phyloP scores from a whole-genome alignment of 1,284 basidiomycete species.

The Athelia sp. region DNA sequence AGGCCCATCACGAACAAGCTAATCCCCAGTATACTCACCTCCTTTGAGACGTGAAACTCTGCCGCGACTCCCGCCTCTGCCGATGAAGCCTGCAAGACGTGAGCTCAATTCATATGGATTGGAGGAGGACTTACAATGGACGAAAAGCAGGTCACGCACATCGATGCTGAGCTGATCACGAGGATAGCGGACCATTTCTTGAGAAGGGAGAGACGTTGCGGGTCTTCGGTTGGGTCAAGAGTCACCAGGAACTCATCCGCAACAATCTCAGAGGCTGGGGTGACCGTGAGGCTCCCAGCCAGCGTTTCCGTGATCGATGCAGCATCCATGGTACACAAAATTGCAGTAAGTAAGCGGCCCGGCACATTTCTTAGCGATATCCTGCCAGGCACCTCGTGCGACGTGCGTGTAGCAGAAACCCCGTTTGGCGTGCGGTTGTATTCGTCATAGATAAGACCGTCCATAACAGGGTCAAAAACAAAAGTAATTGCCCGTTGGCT shows the following conservation, averaged over 20 bases:
- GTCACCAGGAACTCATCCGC: conserved; percentile 4
- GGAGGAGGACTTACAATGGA: conserved; percentile 24
- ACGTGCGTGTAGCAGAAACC: too few species aligned
- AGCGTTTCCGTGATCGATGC: background rate
- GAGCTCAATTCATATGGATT: background rate
- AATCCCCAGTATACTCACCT: conserved; percentile 38
- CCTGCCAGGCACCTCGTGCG: too few species aligned
- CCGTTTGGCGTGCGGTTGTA: too few species aligned
- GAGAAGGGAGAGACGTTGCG: conserved; percentile 9
- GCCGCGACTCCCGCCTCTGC: conserved; percentile 13
- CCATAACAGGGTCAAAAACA: background rate
- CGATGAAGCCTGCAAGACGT: conserved; percentile 7
- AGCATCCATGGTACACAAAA: background rate
- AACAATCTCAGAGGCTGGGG: too few species aligned
- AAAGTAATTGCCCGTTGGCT: conserved; percentile 28
- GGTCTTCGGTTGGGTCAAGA: conserved; percentile 14
- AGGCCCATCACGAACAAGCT: conserved; percentile 40
- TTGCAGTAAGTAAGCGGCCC: too few species aligned
- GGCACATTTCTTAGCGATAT: too few species aligned
- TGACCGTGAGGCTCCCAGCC: background rate
- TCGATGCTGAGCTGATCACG: conserved; percentile 16
- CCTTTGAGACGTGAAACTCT: conserved; percentile 32
- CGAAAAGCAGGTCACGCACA: conserved; percentile 35
- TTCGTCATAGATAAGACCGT: too few species aligned
- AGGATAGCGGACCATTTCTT: conserved; percentile 18